phyloP scores from a whole-genome alignment of 1,284 basidiomycete genomes.

The Paramarasmius palmivorus region DNA sequence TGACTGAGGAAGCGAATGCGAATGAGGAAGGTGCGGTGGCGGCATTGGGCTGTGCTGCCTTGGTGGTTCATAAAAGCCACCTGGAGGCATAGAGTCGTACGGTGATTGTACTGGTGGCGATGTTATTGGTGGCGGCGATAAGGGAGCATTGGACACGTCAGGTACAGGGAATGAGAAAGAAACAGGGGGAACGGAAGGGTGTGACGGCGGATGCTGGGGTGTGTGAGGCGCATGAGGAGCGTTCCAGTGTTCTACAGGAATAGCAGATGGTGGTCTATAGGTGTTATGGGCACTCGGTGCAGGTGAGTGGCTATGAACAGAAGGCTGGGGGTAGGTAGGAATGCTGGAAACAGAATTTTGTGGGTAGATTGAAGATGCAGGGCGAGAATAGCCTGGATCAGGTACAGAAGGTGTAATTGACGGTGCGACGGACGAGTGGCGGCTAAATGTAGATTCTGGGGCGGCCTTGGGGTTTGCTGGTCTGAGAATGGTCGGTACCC shows the following conservation, averaged over 20 bases:
- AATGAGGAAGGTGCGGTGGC: too few species aligned
- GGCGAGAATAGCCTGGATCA: background rate
- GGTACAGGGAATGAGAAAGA: conserved; percentile 31
- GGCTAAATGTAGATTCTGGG: conserved; percentile 23
- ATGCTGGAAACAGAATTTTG: too few species aligned
- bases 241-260: background rate
- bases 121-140: conserved; percentile 16
- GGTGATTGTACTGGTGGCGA: conserved; percentile 16
- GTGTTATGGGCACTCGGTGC: background rate
- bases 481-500: conserved; percentile 43
- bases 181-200: background rate
- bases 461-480: conserved; percentile 35
- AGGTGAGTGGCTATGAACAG: too few species aligned
- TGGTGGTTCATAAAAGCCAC: too few species aligned
- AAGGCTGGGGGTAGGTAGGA: background rate
- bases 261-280: background rate
- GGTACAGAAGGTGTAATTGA: conserved; percentile 1
- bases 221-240: background rate
- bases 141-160: conserved; percentile 13
- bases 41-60: too few species aligned
- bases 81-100: conserved; percentile 13
- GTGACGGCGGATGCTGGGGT: background rate
- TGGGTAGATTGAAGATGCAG: background rate
- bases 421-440: conserved; percentile 11
- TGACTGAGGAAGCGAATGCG: too few species aligned